Evolutionary conservation across 2,329 filamentous ascomycete genomes (phyloP).

Genomic region (Colletotrichum scovillei): DNA sequence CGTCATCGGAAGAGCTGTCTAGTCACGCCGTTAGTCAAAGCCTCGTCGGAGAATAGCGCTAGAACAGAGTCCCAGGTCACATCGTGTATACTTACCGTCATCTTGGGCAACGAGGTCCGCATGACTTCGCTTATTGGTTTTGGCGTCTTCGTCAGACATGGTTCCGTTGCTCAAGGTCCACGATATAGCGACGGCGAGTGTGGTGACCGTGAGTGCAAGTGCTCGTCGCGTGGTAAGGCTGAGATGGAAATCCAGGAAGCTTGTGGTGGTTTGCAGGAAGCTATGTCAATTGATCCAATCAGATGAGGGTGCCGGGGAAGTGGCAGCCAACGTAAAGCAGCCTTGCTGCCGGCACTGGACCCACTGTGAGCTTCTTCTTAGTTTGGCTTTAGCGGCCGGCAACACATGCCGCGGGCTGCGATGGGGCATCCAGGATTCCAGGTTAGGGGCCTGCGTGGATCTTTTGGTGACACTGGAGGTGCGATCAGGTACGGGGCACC

Average conservation of each 20-base stretch:
- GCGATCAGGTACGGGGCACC: conserved; percentile 14
- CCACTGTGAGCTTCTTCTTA: conserved; percentile 7
- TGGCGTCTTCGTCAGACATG: conserved; percentile 49
- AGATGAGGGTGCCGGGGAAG: not conserved
- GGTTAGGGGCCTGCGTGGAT: conserved; percentile 10
- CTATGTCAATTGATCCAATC: conserved; percentile 30
- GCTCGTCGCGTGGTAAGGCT: conserved; percentile 21
- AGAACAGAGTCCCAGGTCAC: not conserved
- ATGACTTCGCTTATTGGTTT: conserved; percentile 65
- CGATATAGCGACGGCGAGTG: not conserved
- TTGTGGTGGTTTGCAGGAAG: not conserved
- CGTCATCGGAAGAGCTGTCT: conserved; percentile 85
- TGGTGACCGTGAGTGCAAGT: not conserved
- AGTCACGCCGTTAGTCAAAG: not conserved
- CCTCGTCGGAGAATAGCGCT: not conserved
- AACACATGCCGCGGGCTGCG: conserved; percentile 17
- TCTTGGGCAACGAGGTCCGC: conserved; percentile 64
- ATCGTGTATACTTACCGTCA: conserved; percentile 47
- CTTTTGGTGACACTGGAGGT: conserved; percentile 3
- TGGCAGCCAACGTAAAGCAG: not conserved
- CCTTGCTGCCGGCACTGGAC: conserved; percentile 20
- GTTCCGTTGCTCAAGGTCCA: not conserved
- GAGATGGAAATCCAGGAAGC: conserved; percentile 8
- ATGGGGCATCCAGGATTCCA: conserved; percentile 2
- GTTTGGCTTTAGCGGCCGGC: conserved; percentile 8